Base-by-base conservation (phyloP, 768 basidiomycete genomes). In the Leccinum longicurvipes region DNA sequence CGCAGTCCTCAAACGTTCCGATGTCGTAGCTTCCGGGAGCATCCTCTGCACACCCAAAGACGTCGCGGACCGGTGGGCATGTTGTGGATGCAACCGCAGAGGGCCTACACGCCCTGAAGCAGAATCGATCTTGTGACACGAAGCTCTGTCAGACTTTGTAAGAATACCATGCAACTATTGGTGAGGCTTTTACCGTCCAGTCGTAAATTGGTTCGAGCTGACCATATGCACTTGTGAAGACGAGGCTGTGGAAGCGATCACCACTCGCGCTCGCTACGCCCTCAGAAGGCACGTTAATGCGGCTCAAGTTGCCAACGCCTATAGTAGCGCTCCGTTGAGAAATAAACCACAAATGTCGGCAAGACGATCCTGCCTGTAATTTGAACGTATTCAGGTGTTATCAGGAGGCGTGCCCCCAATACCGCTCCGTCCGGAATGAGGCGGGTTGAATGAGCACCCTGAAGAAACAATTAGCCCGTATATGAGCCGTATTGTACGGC, bases 341-440 rank as follows among this genome's bases (percentile, higher is more conserved):
- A 53, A 28, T 60, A 62, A 12, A 19, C 60, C 60, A 25, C 67
- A 61, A 41, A 23, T 60, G 61, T 10, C 59, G 56, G 6, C 15
- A 25, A 2, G 50, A 48, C 23, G 14, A 56, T 67, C 34, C 47
- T 51, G 75, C 86, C 91, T 36, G 83, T 84, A 52, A 90, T 72
- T 63, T 87, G 88, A 31, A 89, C 76, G 67, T 83, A 91, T 67
- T 86, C 84, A n/a, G 87, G 84, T 0, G 89, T 89, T 59, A 82
- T 76, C 5, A 89, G 77, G 66, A 89, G 82, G 65, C 86, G 87
- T 17, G 81, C 86, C 50, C 84, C 84, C 1, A 73, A 76, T 62
- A 90, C 82, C n/a, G 84, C 72, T 28, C 86, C 90, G 51, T 83
- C 80, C 11, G 88, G 90, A 59, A 92, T 88, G 61, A 87, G 66